Conservation (phyloP, 2,329 filamentous ascomycete species). For the Exophiala viscosa region DNA sequence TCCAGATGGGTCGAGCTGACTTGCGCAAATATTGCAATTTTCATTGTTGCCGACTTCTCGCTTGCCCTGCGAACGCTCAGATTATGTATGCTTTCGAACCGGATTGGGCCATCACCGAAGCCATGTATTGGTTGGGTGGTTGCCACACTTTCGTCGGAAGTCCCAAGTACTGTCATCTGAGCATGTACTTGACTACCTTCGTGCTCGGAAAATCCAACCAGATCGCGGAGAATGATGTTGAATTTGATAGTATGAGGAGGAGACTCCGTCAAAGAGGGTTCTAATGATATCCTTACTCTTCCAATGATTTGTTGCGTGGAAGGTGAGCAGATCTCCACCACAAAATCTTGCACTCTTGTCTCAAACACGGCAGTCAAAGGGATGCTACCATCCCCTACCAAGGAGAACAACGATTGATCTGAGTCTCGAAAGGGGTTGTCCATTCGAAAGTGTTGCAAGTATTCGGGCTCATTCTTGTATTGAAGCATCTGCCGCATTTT, state of each 20-base stretch:
- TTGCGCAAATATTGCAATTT: conserved; percentile 86
- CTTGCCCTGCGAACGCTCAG: conserved; percentile 87
- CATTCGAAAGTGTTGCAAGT: conserved; percentile 84
- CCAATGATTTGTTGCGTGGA: conserved; percentile 89
- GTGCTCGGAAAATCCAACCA: conserved; percentile 89
- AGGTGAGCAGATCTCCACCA: conserved; percentile 83
- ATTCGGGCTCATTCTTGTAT: conserved; percentile 92
- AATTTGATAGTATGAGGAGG: conserved; percentile 93
- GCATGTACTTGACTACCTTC: conserved; percentile 95
- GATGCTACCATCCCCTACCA: conserved; percentile 89
- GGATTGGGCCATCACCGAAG: conserved; percentile 87
- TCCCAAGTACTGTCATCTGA: conserved; percentile 89
- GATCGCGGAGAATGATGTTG: conserved; percentile 96
- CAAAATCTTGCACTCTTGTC: conserved; percentile 89
- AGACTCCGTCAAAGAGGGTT: conserved; percentile 88
- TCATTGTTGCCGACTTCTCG: conserved; percentile 68
- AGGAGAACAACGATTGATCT: conserved; percentile 86
- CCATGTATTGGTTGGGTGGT: conserved; percentile 92
- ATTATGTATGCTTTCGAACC: conserved; percentile 96
- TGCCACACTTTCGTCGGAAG: conserved; percentile 84
- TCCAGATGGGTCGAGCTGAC: conserved; percentile 93
- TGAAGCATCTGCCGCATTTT: conserved; percentile 97
- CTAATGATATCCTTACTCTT: conserved; percentile 83
- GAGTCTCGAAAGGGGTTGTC: conserved; percentile 91
- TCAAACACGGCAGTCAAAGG: conserved; percentile 91